Percentiles rank a stretch among this genome's conserved stretches.
phyloP scores from a whole-genome alignment of 495 filamentous ascomycete genomes.

The Parachaetomium inaequale region DNA sequence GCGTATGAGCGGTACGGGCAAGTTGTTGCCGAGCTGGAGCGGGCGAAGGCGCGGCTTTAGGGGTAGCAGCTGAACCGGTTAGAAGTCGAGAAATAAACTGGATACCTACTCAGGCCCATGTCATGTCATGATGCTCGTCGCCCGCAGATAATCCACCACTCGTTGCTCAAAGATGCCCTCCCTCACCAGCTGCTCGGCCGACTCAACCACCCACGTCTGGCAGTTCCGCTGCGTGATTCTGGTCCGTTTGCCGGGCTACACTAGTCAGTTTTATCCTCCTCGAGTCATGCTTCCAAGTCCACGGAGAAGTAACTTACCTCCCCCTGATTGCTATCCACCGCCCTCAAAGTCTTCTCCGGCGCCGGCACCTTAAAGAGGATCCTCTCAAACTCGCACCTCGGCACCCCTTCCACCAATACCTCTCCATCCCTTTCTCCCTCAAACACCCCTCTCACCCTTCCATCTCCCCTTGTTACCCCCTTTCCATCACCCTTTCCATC shows the following conservation, averaged over 20 bases:
- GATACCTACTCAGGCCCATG: background rate
- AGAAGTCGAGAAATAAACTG: background rate
- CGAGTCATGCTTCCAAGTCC: too few species aligned
- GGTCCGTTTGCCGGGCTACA: background rate
- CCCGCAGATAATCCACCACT: constrained; percentile 7
- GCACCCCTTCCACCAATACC: background rate
- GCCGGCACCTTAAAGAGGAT: constrained; percentile 9
- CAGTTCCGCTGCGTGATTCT: constrained; percentile 15
- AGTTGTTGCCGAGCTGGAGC: constrained; percentile 13
- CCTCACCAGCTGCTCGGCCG: constrained; percentile 11
- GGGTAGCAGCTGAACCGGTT: background rate
- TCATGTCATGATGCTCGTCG: constrained; percentile 1
- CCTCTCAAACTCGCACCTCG: constrained; percentile 15
- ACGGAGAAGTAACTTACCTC: background rate
- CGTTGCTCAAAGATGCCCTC: constrained; percentile 9
- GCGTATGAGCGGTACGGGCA: constrained; percentile 36
- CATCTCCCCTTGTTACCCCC: background rate
- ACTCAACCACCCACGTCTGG: constrained; percentile 19
- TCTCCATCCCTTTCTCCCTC: background rate
- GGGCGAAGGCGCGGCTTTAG: constrained; percentile 17
- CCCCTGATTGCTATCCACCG: background rate
- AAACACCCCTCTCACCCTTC: background rate
- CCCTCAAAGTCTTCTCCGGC: constrained; percentile 16
- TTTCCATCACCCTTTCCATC: background rate
- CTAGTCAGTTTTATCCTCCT: background rate